These are phyloP conservation scores for Cyberlindnera maritima DNA, from an alignment of 805 yeast species.

Conservation along the genomic window DNA sequence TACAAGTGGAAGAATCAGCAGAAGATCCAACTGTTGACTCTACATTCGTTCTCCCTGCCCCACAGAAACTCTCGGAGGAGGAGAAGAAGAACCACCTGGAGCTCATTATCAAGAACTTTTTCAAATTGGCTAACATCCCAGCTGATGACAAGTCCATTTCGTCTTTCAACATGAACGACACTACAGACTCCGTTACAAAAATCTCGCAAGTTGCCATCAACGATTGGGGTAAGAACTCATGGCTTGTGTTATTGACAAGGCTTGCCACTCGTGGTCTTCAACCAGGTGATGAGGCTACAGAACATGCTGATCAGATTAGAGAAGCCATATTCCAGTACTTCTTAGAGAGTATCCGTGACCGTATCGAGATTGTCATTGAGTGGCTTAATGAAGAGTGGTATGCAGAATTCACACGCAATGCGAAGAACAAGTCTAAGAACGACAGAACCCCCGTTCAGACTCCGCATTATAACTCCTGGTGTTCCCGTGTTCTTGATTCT, in stretches of 20 bases:
- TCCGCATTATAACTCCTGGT: conserved; percentile 65
- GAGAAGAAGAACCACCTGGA: conserved; percentile 58
- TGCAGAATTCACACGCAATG: conserved; percentile 41
- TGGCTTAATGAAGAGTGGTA: conserved; percentile 98
- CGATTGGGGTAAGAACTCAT: conserved; percentile 65
- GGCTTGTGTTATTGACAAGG: conserved; percentile 74
- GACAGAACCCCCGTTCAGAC: conserved; percentile 30
- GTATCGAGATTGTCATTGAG: conserved; percentile 74
- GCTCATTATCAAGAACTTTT: conserved; percentile 57
- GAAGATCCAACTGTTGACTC: conserved; percentile 39
- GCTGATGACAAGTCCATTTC: conserved; percentile 18
- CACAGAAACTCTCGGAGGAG: conserved; percentile 47
- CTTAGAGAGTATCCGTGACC: conserved; percentile 63
- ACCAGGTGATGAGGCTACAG: conserved; percentile 32
- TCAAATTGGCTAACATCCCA: conserved; percentile 41
- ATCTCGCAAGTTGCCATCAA: conserved; percentile 32
- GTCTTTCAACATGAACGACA: conserved; percentile 21
- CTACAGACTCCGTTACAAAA: conserved; percentile 24
- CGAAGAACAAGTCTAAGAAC: conserved; percentile 24
- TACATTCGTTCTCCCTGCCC: conserved; percentile 54
- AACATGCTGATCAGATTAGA: conserved; percentile 60
- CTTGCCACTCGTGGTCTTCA: conserved; percentile 78
- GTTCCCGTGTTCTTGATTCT: conserved; percentile 68
- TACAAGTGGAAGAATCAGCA: conserved; percentile 22
- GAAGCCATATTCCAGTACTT: conserved; percentile 70